These are phyloP conservation scores for Pseudodiploospora longispora DNA, from an alignment of 2,329 filamentous ascomycete species.

Conservation along the genomic window DNA sequence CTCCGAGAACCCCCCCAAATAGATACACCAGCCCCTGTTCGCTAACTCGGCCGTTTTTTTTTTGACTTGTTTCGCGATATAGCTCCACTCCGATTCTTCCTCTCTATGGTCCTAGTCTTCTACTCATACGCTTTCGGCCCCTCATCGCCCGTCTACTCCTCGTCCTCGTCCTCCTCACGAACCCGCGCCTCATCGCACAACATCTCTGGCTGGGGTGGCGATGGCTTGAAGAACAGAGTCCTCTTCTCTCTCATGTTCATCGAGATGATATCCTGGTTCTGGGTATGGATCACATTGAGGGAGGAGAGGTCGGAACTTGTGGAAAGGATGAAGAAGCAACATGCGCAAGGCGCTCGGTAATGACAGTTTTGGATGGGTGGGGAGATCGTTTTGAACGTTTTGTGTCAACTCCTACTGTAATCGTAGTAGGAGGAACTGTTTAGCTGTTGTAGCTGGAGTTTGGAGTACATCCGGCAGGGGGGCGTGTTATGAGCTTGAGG, in stretches of 20 bases:
- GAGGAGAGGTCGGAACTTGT: constrained; percentile 50
- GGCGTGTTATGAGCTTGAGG: no score
- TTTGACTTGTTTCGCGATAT: no score
- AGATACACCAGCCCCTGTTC: constrained; percentile 15
- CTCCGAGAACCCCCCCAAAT: constrained; percentile 38
- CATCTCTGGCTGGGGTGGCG: constrained; percentile 43
- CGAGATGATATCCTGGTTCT: constrained; percentile 81
- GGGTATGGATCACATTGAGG: constrained; percentile 64
- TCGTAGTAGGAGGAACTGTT: no score
- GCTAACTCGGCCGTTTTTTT: not conserved
- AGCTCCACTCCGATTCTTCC: constrained; percentile 57
- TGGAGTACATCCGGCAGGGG: no score
- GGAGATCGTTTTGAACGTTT: no score
- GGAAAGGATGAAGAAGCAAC: constrained; percentile 26
- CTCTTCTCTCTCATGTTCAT: constrained; percentile 80
- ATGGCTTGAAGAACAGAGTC: constrained; percentile 72
- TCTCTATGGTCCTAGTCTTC: constrained; percentile 52
- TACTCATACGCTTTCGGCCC: constrained; percentile 58
- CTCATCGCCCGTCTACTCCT: constrained; percentile 40
- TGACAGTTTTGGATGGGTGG: no score
- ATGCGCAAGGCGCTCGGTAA: constrained; percentile 4
- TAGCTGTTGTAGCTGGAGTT: no score
- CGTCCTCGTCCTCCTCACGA: constrained; percentile 17
- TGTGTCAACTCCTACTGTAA: no score
- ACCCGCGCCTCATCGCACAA: constrained; percentile 20